phyloP scores from a whole-genome alignment of 192 early-diverging fungal species.

The Rhizoclosmatium sp. region DNA sequence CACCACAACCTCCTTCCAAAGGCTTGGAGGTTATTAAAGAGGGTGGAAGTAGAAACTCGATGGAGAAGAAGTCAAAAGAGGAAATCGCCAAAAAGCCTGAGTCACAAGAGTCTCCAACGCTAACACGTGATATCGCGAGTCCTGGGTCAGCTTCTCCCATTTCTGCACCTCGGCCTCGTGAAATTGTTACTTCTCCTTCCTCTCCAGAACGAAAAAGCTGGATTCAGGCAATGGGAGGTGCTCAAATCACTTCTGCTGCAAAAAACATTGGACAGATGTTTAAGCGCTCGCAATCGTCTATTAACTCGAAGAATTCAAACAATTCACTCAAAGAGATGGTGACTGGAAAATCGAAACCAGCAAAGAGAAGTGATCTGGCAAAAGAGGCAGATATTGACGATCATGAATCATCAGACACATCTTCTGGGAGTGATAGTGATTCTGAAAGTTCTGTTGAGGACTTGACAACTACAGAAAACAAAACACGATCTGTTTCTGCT shows the following conservation, averaged over 20 bases:
- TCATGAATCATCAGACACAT: not conserved
- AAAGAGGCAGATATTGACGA: slow-evolving; percentile 20
- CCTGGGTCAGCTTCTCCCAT: not conserved
- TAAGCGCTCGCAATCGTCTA: not conserved
- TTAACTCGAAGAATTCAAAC: not conserved
- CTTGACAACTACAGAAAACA: too few species aligned
- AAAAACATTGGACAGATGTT: slow-evolving; percentile 16
- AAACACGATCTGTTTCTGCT: not conserved
- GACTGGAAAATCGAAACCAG: not conserved
- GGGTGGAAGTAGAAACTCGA: too few species aligned
- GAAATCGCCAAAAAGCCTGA: not conserved
- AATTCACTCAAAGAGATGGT: not conserved
- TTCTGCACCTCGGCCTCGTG: not conserved
- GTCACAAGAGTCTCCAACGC: too few species aligned
- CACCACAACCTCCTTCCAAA: not conserved
- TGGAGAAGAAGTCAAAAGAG: not conserved
- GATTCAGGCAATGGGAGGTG: not conserved
- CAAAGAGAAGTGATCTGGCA: not conserved
- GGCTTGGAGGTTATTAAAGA: not conserved
- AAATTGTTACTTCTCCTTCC: not conserved
- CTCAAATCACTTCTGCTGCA: not conserved
- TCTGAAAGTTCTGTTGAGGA: too few species aligned
- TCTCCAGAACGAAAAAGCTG: not conserved
- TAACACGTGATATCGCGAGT: too few species aligned
- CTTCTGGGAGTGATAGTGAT: not conserved